Conservation (phyloP, 1,139 yeast species). For the Barnettozyma hawaiiensis region DNA sequence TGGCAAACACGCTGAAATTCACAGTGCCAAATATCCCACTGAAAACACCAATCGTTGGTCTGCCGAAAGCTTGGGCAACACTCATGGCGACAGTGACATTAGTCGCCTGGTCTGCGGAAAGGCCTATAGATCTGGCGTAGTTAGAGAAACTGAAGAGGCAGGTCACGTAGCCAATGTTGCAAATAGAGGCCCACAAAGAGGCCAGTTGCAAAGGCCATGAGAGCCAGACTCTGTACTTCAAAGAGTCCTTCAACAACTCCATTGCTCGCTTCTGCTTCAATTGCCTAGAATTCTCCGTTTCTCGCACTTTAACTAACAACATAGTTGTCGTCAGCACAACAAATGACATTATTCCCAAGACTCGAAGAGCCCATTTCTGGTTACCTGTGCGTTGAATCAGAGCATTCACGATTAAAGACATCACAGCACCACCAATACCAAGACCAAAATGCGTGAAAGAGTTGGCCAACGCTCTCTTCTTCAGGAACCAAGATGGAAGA, state of each 20-base stretch:
- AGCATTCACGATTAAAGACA: slow-evolving; percentile 43
- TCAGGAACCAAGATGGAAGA: slow-evolving; percentile 60
- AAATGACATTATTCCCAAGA: slow-evolving; percentile 44
- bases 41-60: slow-evolving; percentile 44
- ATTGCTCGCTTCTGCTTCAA: slow-evolving; percentile 29
- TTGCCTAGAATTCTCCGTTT: slow-evolving; percentile 31
- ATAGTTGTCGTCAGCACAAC: slow-evolving; percentile 35
- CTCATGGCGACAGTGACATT: slow-evolving; percentile 45
- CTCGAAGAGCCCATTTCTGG: slow-evolving; percentile 55
- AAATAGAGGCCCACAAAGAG: slow-evolving; percentile 35
- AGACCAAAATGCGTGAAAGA: slow-evolving; percentile 59
- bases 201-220: slow-evolving; percentile 32
- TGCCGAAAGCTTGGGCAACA: slow-evolving; percentile 48
- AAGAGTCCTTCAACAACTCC: slow-evolving; percentile 27
- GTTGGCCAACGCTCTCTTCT: slow-evolving; percentile 51
- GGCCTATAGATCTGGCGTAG: slow-evolving; percentile 46
- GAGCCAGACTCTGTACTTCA: slow-evolving; percentile 24
- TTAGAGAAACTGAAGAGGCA: slow-evolving; percentile 46
- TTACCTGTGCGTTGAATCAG: slow-evolving; percentile 42
- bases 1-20: slow-evolving; percentile 34
- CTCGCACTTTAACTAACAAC: slow-evolving; percentile 23
- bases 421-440: slow-evolving; percentile 61
- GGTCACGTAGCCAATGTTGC: slow-evolving; percentile 41
- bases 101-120: slow-evolving; percentile 42
- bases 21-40: slow-evolving; percentile 47